Percentiles rank a stretch among this genome's conserved stretches.
Conservation (phyloP, 331 rosid genomes). For the Malus hybrid region DNA sequence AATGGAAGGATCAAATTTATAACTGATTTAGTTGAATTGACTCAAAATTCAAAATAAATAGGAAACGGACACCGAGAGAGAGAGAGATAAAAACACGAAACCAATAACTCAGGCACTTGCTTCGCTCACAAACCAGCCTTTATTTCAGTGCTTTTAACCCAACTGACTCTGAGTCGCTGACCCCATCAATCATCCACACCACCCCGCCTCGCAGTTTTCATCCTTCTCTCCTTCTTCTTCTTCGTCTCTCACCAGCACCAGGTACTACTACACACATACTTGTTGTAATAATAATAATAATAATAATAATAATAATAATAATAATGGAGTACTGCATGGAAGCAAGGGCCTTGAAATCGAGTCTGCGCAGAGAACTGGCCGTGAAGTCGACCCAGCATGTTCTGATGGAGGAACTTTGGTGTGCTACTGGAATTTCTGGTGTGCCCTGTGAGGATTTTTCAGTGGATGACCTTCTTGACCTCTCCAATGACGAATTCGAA, state of each 20-base stretch:
- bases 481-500: conserved; percentile 51
- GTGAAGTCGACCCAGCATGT: conserved; percentile 32
- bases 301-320: conserved; percentile 4
- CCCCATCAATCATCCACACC: conserved; percentile 4
- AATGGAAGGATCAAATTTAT: neutral
- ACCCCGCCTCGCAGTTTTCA: neutral
- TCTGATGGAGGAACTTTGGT: conserved; percentile 30
- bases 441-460: conserved; percentile 65
- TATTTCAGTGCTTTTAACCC: conserved; percentile 24
- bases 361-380: conserved; percentile 47
- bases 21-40: neutral
- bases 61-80: neutral
- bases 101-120: conserved; percentile 35
- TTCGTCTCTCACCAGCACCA: conserved; percentile 9
- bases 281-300: conserved; percentile 10
- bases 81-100: conserved; percentile 14
- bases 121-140: conserved; percentile 41
- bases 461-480: conserved; percentile 70
- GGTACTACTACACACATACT: no score
- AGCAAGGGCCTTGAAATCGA: conserved; percentile 70
- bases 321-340: conserved; percentile 53
- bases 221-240: neutral
- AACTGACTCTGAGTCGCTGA: conserved; percentile 17
- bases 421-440: conserved; percentile 25
- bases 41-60: neutral